Base-by-base conservation (phyloP, 1,284 basidiomycete genomes). In the Ustilago sp. region DNA sequence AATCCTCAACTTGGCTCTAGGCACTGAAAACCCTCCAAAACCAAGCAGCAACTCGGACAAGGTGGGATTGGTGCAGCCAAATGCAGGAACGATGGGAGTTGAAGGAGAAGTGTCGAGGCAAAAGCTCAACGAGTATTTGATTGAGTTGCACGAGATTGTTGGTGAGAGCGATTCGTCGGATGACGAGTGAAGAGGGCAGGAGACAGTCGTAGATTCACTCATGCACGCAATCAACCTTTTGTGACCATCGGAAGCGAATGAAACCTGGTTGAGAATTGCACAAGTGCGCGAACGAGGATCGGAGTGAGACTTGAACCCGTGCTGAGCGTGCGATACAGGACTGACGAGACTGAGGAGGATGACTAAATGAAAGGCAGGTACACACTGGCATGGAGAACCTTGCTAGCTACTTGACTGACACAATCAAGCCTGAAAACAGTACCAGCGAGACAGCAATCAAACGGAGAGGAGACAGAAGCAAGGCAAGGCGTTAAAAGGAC, bases 51-150 rank as follows among this genome's bases (percentile, higher is more conserved):
- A 28, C 43, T 45, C 19, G 3, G 70, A 68, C 35, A 55, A 53
- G 52, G 4, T 63, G 17, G 45, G 31, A 3, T 31, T 63, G 23
- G 62, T 53, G 17, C 58, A 70, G 17, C 51, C 59, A 7, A 68
- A 62, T 17, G 78, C 76, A 9, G 76, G 79, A 3, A 80, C 71
- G 0, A 19, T 77, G 11, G 66, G 63, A 4, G 1, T 63, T 8
- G 43, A 19, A 15, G 36, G 34, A 4, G 75, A 74, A 6, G 67
- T 81, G 11, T 75, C 79, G 11, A 39, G 82, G 11, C 74, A 81
- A 31, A 80, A 82, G 56, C 68, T 80, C 62, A 81, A 82, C 68
- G 82, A 83, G 39, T 81, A 80, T 36, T 64, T 83, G 19, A 82
- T 83, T 58, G 82, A 83, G 54, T 58, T 83, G 23, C 82, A 83